Conservation (phyloP, 176 grass and related monocot species). For the Paspalum vaginatum region DNA sequence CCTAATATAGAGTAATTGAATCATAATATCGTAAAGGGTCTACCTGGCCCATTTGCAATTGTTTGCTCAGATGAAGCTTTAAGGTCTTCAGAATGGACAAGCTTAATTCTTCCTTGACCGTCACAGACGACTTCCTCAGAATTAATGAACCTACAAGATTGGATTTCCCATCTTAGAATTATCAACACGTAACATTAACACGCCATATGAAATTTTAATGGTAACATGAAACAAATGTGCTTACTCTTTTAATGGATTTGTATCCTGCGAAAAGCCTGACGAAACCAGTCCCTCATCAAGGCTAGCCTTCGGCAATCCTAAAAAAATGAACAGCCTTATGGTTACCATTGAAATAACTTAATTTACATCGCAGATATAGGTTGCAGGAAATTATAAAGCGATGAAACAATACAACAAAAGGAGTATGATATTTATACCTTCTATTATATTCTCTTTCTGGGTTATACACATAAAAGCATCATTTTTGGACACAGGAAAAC, state of each 20-base stretch:
- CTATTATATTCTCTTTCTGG: slow-evolving; percentile 14
- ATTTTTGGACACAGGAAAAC: not conserved
- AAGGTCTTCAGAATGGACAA: not conserved
- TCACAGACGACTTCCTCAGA: slow-evolving; percentile 4
- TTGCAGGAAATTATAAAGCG: not conserved
- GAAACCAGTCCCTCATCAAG: not conserved
- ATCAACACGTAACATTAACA: not conserved
- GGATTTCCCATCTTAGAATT: not conserved
- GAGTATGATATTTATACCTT: slow-evolving; percentile 27
- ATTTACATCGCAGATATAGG: not conserved
- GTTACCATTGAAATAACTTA: not conserved
- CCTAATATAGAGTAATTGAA: not conserved
- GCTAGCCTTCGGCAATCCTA: slow-evolving; percentile 5
- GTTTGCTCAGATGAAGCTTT: not conserved
- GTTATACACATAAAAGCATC: not conserved
- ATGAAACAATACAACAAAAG: not conserved
- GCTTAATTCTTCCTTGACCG: not conserved
- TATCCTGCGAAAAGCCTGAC: not conserved
- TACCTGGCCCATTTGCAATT: slow-evolving; percentile 11
- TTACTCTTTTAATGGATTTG: slow-evolving; percentile 20
- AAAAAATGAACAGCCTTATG: slow-evolving; percentile 11
- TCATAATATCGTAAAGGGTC: not conserved
- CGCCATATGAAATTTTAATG: not conserved
- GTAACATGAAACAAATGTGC: slow-evolving; percentile 2
- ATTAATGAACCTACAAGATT: slow-evolving; percentile 30